phyloP scores from a whole-genome alignment of 2,329 filamentous ascomycete species.

The Pestalotiopsis sp. region DNA sequence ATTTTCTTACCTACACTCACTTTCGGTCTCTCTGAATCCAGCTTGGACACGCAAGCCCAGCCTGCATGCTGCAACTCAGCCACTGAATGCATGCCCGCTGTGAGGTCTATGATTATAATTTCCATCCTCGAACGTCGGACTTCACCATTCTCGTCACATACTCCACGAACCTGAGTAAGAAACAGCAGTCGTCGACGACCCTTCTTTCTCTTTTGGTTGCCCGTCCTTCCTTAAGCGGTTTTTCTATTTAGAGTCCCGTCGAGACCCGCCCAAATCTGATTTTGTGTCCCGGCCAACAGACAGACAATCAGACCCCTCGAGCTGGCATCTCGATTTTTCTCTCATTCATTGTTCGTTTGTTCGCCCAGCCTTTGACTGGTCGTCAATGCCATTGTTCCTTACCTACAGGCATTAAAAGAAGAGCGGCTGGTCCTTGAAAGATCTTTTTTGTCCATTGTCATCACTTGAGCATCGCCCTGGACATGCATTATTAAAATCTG shows the following conservation, averaged over 20 bases:
- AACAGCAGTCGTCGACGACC: conserved; percentile 11
- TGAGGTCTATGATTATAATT: not conserved
- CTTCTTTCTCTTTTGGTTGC: conserved; percentile 16
- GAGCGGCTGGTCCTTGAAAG: not conserved
- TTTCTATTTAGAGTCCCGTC: conserved; percentile 16
- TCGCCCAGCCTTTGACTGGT: not conserved
- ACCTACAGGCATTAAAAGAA: not conserved
- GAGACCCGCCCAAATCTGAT: conserved; percentile 21
- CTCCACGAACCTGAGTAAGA: not conserved
- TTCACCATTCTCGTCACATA: not conserved
- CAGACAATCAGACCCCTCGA: not conserved
- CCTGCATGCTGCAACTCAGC: not conserved
- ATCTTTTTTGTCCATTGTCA: not conserved
- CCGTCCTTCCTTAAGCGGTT: conserved; percentile 36
- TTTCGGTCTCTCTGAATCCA: not conserved
- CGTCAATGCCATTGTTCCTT: not conserved
- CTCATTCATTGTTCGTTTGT: conserved; percentile 1
- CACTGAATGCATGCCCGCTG: not conserved
- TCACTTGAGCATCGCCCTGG: not conserved
- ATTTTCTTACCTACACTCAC: not conserved
- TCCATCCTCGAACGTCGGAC: not conserved
- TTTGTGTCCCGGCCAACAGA: conserved; percentile 17
- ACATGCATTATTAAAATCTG: conserved; percentile 1
- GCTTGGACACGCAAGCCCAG: not conserved
- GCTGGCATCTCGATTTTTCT: not conserved